A percentile compares a stretch with the other conserved stretches of the same genome.
These are phyloP conservation scores for Crithidia mellificae DNA, from an alignment of 208 protist species.

Conservation along the genomic window DNA sequence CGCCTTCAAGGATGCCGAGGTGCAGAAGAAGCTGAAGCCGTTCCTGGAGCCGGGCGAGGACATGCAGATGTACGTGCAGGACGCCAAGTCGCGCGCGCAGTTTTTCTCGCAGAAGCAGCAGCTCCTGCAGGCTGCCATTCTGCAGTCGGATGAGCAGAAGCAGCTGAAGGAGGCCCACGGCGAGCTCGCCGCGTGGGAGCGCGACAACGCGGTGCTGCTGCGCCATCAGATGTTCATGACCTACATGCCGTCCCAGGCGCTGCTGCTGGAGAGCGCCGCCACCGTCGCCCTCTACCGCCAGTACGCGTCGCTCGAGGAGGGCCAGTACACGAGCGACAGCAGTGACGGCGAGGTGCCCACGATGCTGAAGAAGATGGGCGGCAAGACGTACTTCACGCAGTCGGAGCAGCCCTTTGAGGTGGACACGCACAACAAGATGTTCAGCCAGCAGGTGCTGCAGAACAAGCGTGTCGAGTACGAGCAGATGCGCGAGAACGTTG, in stretches of 20 bases:
- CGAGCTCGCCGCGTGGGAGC: slow-evolving; percentile 76
- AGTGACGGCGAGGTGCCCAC: slow-evolving; percentile 75
- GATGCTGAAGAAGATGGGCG: slow-evolving; percentile 72
- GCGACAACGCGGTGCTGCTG: slow-evolving; percentile 77
- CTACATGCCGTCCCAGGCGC: slow-evolving; percentile 70
- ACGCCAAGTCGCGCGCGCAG: slow-evolving; percentile 67
- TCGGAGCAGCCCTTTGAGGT: slow-evolving; percentile 63
- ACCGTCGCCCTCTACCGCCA: slow-evolving; percentile 86
- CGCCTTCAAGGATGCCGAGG: slow-evolving; percentile 56
- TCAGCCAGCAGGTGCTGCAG: slow-evolving; percentile 83
- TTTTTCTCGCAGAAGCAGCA: slow-evolving; percentile 82
- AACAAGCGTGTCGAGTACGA: slow-evolving; percentile 88
- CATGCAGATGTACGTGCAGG: slow-evolving; percentile 44
- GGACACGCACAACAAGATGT: slow-evolving; percentile 88
- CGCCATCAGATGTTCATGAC: slow-evolving; percentile 88
- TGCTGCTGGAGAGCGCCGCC: slow-evolving; percentile 78
- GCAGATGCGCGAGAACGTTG: slow-evolving; percentile 67
- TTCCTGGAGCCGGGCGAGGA: slow-evolving; percentile 60
- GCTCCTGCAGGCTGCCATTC: slow-evolving; percentile 61
- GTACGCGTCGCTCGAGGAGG: slow-evolving; percentile 77
- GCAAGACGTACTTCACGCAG: slow-evolving; percentile 71
- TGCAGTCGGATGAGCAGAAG: slow-evolving; percentile 62
- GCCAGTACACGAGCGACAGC: slow-evolving; percentile 77
- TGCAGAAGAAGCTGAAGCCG: slow-evolving; percentile 57
- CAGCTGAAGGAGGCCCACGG: slow-evolving; percentile 77